Base-by-base conservation (phyloP, 2,329 filamentous ascomycete genomes). In the Podosphaera aphanis region DNA sequence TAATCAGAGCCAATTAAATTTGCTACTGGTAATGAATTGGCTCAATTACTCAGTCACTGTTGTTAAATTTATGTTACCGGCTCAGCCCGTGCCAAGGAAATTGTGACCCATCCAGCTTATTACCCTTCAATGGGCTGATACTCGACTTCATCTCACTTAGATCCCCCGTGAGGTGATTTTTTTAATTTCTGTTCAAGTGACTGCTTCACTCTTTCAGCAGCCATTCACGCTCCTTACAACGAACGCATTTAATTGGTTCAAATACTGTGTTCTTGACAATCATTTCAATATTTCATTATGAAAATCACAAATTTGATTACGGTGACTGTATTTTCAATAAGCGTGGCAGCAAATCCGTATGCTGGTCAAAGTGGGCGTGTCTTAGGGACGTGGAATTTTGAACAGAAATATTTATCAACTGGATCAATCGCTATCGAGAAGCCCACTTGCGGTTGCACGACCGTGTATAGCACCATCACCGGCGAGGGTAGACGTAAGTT, bases 141-240 rank as follows among this genome's bases (percentile, higher is more conserved):
- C 25, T 29, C 11, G 25, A 29, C 25, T 48, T 47, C 48, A 48
- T 16, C 19, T 6, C 18, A 23, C 19, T 23, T 29, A 29, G 11
- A 29, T 29, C 11, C 11, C 25, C 11, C 25, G 5, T 29, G 6
- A 29, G 25, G 25, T 1, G 25, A 29, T 29, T 29, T 29, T 5
- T n/a, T n/a, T n/a, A 29, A 29, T 29, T 18, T 27, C 21, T 15
- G 13, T 36, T 31, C 33, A 68, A 40, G 11, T 63, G 59, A 78
- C 77, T 77, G 78, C 78, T 83, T 83, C 79, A 83, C 76, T 83
- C 82, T 63, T 84, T 86, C 66, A 85, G 81, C 81, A 80, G 81
- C 73, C 78, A 76, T 68, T 82, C 77, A 65, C 80, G 79, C 58
- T 46, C 49, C 46, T 35, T 15, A 45, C 50, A 44, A 53, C 48